Base-by-base conservation (phyloP, 2,329 filamentous ascomycete species). In the Ophiostoma perfectum region DNA sequence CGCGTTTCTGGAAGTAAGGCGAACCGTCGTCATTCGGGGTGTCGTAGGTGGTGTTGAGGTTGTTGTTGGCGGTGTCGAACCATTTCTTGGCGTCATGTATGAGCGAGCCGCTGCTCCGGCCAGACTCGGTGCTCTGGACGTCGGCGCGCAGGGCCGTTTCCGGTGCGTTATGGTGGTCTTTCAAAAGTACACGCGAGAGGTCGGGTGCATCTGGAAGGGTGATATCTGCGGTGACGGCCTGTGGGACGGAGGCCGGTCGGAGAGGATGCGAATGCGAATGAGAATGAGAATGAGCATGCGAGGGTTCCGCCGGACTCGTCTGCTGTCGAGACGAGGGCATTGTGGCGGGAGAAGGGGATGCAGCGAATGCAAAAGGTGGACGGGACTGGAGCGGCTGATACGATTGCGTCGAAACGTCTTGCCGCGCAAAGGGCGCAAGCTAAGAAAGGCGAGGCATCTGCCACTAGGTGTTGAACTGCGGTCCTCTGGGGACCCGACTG, bases 1-100 rank as follows among this genome's bases (percentile, higher is more conserved):
- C 82, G 0, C 80, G 81, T 67, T 82, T 83, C 70, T 85, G 84
- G 64, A 80, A 86, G 67, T 86, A 86, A 0, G 84, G 16, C 16
- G 39, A 9, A 16, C 9, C n/a, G 27, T 44, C 63, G 42, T 64
- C 63, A 18, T 64, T 16, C 8, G 8, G 41, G 12, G 44, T n/a
- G 27, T 49, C 12, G n/a, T 52, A 80, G 0, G 76, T 78, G 11
- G 77, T 78, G 0, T 77, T 79, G 0, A 81, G 79, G 58, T 86
- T 83, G 62, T 80, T 75, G 60, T 86, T 86, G 4, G 81, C 83
- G 11, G 76, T 77, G 47, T 86, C 80, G 68, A 86, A 86, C 84
- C 84, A 87, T 47, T 76, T 80, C 47, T 79, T 82, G 0, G 83
- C 79, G 66, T 86, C 83, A 71, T 82, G 85, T 4, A 78, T 75